Percentiles rank a stretch among this genome's conserved stretches.
Conservation (phyloP, 169 alveolate species). For the Babesia gibsoni region DNA sequence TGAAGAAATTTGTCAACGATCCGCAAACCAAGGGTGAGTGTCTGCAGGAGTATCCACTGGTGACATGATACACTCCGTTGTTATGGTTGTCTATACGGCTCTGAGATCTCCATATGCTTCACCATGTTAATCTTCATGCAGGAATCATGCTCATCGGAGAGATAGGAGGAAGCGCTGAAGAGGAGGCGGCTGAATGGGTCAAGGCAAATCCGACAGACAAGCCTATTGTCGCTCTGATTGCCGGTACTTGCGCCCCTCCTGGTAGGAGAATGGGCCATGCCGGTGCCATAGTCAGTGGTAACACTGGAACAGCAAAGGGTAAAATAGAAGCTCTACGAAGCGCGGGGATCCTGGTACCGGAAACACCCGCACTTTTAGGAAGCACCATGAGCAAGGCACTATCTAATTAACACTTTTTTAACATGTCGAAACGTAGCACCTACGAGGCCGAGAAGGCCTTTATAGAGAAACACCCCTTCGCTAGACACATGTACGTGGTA, state of each 20-base stretch:
- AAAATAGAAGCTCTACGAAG: slow-evolving; percentile 87
- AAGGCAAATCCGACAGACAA: slow-evolving; percentile 82
- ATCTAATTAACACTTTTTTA: background rate
- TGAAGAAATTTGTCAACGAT: slow-evolving; percentile 89
- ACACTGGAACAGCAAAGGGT: slow-evolving; percentile 95
- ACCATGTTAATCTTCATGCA: background rate
- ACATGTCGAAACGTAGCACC: slow-evolving; percentile 9
- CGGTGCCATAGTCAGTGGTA: slow-evolving; percentile 96
- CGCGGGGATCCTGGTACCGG: slow-evolving; percentile 88
- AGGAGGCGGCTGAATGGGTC: slow-evolving; percentile 95
- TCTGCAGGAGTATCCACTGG: background rate
- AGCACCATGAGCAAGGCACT: slow-evolving; percentile 50
- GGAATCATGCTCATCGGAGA: slow-evolving; percentile 97
- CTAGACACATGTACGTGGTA: slow-evolving; percentile 58
- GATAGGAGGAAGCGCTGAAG: slow-evolving; percentile 98
- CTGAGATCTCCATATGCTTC: no score
- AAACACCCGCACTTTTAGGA: slow-evolving; percentile 89
- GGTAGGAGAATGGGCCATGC: slow-evolving; percentile 98
- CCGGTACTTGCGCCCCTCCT: slow-evolving; percentile 98
- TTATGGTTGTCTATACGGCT: no score
- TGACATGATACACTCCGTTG: background rate
- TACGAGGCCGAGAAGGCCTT: slow-evolving; percentile 35
- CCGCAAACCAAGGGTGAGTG: slow-evolving; percentile 90
- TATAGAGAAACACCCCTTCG: slow-evolving; percentile 12
- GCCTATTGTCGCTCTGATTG: slow-evolving; percentile 94